phyloP scores from a whole-genome alignment of 768 basidiomycete species.

The Dentipellis fragilis region DNA sequence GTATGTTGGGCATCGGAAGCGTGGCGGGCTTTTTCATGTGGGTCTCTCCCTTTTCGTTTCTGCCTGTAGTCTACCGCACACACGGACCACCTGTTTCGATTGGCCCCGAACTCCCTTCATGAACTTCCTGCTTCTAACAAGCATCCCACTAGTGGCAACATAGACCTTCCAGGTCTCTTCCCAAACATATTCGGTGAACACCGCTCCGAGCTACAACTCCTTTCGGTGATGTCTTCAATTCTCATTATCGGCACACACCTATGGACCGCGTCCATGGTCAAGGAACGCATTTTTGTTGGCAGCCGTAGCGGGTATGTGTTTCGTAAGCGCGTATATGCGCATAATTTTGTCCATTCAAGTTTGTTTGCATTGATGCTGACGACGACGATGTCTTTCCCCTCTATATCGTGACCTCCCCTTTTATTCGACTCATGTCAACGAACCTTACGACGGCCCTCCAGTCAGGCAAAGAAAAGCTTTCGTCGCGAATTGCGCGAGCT shows the following conservation, averaged over 20 bases:
- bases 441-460: conserved; percentile 1
- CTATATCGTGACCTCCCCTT: background rate
- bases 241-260: conserved; percentile 59
- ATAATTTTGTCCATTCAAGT: background rate
- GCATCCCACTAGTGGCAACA: conserved; percentile 51
- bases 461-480: conserved; percentile 24
- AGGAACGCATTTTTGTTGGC: conserved; percentile 63
- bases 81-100: no score
- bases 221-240: conserved; percentile 65
- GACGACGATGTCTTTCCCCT: background rate
- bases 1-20: conserved; percentile 84
- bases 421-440: background rate
- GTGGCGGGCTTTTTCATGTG: conserved; percentile 85
- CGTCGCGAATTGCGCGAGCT: conserved; percentile 47
- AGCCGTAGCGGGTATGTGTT: conserved; percentile 16
- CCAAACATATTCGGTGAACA: conserved; percentile 57
- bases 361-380: no score
- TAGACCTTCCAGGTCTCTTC: conserved; percentile 59
- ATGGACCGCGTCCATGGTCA: conserved; percentile 48
- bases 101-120: no score
- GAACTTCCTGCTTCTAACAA: background rate
- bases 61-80: no score
- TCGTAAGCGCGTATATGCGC: background rate
- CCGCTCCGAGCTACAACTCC: conserved; percentile 67
- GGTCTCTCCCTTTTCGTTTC: conserved; percentile 18